These are phyloP conservation scores for Aegilops tauschii DNA, from an alignment of 176 grass and related monocot genomes.

Conservation along the genomic window DNA sequence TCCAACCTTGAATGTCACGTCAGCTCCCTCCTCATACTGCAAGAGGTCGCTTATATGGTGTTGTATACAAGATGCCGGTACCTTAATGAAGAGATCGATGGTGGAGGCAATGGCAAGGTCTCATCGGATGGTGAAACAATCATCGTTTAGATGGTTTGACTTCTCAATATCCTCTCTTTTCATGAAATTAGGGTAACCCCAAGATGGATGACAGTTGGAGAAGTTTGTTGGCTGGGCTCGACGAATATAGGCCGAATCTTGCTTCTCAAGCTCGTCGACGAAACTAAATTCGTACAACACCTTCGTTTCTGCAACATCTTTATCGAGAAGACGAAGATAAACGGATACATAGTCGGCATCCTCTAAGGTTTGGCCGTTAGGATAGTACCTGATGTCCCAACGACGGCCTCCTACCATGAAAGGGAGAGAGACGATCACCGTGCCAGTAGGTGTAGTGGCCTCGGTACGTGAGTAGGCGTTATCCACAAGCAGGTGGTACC, in stretches of 20 bases:
- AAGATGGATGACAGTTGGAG: not conserved
- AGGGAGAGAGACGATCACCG: not conserved
- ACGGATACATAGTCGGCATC: not conserved
- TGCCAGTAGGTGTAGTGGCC: not conserved
- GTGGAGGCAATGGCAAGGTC: not conserved
- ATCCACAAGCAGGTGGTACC: not conserved
- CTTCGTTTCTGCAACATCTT: not conserved
- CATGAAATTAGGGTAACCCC: not conserved
- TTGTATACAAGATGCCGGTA: not conserved
- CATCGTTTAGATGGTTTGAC: not conserved
- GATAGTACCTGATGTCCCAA: not conserved
- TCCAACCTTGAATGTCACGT: not conserved
- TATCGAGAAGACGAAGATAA: not conserved
- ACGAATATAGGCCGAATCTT: not conserved
- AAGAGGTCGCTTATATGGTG: not conserved
- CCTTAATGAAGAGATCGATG: not conserved
- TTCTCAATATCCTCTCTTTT: not conserved
- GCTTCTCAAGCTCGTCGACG: not conserved
- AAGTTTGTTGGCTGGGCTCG: not conserved
- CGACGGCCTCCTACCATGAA: not conserved
- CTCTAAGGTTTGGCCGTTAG: not conserved
- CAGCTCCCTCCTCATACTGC: not conserved
- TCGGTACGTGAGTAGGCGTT: not conserved
- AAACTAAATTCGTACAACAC: not conserved
- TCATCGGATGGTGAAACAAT: not conserved